Evolutionary conservation across 257 asterid species (phyloP).

Genomic region (Jaltomata sinuosa): DNA sequence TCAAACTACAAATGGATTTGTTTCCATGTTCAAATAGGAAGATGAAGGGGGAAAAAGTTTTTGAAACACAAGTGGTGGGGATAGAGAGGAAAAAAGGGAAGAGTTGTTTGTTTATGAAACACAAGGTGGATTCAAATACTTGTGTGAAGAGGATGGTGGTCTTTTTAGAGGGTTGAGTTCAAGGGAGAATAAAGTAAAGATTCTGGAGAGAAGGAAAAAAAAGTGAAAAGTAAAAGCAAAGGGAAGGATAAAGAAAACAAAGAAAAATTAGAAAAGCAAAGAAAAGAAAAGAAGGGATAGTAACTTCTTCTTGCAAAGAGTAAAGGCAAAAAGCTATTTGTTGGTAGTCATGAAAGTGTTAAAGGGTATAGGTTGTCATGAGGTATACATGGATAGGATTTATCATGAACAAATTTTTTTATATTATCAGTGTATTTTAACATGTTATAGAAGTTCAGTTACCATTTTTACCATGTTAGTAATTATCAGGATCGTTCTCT

Average conservation of each 20-base stretch:
- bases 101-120: conserved; percentile 46
- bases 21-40: not conserved
- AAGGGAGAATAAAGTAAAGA: conserved; percentile 61
- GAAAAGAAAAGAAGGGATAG: conserved; percentile 37
- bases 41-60: not conserved
- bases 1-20: not conserved
- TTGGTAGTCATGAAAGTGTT: conserved; percentile 6
- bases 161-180: conserved; percentile 40
- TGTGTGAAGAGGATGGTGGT: conserved; percentile 10
- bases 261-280: conserved; percentile 3
- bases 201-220: conserved; percentile 36
- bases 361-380: not conserved
- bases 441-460: not conserved
- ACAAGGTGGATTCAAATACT: conserved; percentile 30
- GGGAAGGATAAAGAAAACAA: not conserved
- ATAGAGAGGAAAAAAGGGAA: conserved; percentile 23
- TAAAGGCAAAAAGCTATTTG: conserved; percentile 54
- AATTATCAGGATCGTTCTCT: not conserved
- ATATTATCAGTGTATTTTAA: not conserved
- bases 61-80: conserved; percentile 23
- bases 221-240: conserved; percentile 11
- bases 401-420: not conserved
- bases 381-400: not conserved
- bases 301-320: conserved; percentile 72
- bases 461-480: not conserved